These are phyloP conservation scores for Porcisia deanei DNA, from an alignment of 208 protist genomes.

Conservation along the genomic window DNA sequence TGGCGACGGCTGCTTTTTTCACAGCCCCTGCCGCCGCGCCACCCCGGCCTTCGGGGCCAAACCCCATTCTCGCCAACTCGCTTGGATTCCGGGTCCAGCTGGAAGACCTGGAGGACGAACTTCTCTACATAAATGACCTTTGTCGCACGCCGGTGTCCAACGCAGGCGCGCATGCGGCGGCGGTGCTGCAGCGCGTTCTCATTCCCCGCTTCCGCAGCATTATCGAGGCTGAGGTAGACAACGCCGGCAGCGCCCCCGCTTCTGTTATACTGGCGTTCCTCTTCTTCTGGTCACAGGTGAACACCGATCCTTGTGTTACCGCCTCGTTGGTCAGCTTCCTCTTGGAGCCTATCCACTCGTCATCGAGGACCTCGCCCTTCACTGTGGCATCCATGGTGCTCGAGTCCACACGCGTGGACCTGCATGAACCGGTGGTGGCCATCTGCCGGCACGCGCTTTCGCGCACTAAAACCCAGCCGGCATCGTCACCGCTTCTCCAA, in stretches of 20 bases:
- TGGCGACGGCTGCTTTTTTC: not conserved
- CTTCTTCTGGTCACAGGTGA: slow-evolving; percentile 29
- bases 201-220: slow-evolving; percentile 21
- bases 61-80: not conserved
- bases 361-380: not conserved
- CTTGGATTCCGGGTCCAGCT: slow-evolving; percentile 15
- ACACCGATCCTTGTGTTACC: slow-evolving; percentile 23
- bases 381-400: slow-evolving; percentile 21
- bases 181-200: slow-evolving; percentile 28
- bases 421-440: slow-evolving; percentile 27
- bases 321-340: slow-evolving; percentile 23
- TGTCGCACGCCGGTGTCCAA: slow-evolving; percentile 38
- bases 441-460: slow-evolving; percentile 20
- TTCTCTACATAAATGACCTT: slow-evolving; percentile 87
- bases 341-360: slow-evolving; percentile 9
- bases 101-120: slow-evolving; percentile 84
- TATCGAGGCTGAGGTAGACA: slow-evolving; percentile 7
- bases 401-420: slow-evolving; percentile 29
- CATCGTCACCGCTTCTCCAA: not conserved
- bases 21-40: not conserved
- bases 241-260: slow-evolving; percentile 10
- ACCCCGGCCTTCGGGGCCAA: not conserved
- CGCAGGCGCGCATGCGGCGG: slow-evolving; percentile 15
- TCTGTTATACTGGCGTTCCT: slow-evolving; percentile 26
- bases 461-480: not conserved